Percentiles rank a stretch among this genome's conserved stretches.
Evolutionary conservation across 768 basidiomycete species (phyloP).

Genomic region (Dioszegia crocea): DNA sequence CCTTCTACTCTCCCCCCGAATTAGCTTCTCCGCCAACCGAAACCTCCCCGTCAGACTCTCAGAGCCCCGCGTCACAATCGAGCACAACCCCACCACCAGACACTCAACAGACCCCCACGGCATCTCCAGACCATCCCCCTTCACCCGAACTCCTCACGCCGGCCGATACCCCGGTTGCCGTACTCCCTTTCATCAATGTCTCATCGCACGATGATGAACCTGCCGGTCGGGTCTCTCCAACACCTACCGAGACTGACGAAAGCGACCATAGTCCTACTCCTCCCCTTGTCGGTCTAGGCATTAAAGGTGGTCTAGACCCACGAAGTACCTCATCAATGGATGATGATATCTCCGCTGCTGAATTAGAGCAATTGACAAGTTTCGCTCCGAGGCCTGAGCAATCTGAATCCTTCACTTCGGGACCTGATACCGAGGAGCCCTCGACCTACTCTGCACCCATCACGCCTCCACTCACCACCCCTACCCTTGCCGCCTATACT

Average conservation of each 20-base stretch:
- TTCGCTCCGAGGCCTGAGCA: too few species aligned
- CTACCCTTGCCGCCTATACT: background rate
- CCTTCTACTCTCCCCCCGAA: too few species aligned
- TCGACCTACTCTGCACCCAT: background rate
- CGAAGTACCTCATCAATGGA: background rate
- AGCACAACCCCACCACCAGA: background rate
- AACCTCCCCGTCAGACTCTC: too few species aligned
- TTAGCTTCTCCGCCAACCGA: too few species aligned
- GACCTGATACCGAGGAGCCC: too few species aligned
- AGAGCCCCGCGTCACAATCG: too few species aligned
- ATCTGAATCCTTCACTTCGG: too few species aligned
- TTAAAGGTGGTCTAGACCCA: too few species aligned
- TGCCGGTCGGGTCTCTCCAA: background rate
- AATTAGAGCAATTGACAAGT: background rate
- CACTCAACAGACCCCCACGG: background rate
- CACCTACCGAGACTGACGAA: constrained; percentile 3
- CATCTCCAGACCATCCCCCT: background rate
- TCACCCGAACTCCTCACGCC: background rate
- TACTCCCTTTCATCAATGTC: background rate
- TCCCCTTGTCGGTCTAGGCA: too few species aligned
- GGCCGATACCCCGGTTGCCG: background rate
- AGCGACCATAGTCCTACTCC: background rate
- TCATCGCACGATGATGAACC: background rate
- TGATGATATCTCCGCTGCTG: background rate
- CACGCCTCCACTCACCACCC: background rate